A percentile compares a stretch with the other conserved stretches of the same genome.
Evolutionary conservation across 1,284 basidiomycete genomes (phyloP).

Genomic region (Boletus coffeatus): DNA sequence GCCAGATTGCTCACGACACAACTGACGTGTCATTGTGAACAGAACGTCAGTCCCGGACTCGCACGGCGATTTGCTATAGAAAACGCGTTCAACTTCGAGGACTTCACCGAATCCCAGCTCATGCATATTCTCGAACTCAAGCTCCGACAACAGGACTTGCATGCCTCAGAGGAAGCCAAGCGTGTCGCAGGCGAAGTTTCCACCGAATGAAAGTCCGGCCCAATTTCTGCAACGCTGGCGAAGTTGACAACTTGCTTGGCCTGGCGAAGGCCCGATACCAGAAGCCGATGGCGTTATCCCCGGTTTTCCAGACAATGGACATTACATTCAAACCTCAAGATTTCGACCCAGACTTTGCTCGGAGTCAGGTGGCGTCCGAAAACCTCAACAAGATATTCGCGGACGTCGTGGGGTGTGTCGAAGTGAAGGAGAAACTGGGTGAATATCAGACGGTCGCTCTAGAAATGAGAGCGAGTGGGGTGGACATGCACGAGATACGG

Average conservation of each 20-base stretch:
- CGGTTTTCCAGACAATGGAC: not conserved
- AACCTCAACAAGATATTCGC: not conserved
- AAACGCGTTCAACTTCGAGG: not conserved
- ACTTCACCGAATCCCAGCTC: not conserved
- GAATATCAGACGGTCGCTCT: not conserved
- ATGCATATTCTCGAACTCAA: not conserved
- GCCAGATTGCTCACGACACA: too few species aligned
- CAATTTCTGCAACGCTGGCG: not conserved
- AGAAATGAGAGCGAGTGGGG: not conserved
- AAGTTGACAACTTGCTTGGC: not conserved
- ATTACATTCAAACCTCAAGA: not conserved
- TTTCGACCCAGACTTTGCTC: not conserved
- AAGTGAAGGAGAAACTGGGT: not conserved
- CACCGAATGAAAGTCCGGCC: not conserved
- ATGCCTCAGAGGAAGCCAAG: not conserved
- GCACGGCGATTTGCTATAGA: not conserved
- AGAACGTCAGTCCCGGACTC: not conserved
- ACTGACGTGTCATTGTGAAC: too few species aligned
- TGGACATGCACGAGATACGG: not conserved
- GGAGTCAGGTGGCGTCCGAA: not conserved
- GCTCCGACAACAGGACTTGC: not conserved
- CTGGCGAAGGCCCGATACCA: not conserved
- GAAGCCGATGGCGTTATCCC: not conserved
- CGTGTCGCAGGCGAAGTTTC: not conserved
- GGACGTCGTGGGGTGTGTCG: not conserved